Conservation (phyloP, 768 basidiomycete genomes). For the Russula dissimulans region DNA sequence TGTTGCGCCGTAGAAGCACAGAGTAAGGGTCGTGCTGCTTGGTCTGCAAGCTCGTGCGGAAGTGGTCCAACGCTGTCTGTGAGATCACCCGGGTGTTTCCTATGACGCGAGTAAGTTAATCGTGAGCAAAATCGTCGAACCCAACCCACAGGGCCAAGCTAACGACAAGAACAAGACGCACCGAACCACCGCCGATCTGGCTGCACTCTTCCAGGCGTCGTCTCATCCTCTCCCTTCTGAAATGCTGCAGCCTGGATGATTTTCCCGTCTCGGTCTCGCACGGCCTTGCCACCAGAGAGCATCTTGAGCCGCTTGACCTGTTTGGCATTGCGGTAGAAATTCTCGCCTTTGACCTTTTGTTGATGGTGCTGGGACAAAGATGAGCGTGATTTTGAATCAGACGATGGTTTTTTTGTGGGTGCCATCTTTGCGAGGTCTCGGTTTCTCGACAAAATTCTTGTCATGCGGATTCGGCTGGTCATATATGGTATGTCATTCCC, state of each 20-base stretch:
- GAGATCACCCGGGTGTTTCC: slow-evolving; percentile 99
- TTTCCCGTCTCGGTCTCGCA: slow-evolving; percentile 87
- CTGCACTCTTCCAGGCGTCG: slow-evolving; percentile 83
- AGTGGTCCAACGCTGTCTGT: slow-evolving; percentile 92
- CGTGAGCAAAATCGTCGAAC: neutral
- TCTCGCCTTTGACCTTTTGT: slow-evolving; percentile 82
- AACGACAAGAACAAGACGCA: slow-evolving; percentile 32
- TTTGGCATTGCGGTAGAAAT: slow-evolving; percentile 97
- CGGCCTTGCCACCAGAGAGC: slow-evolving; percentile 85
- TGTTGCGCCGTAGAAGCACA: slow-evolving; percentile 87
- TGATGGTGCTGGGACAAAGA: slow-evolving; percentile 42
- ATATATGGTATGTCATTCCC: neutral
- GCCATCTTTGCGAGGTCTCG: slow-evolving; percentile 22
- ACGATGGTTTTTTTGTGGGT: slow-evolving; percentile 26
- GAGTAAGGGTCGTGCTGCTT: slow-evolving; percentile 95
- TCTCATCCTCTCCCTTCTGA: slow-evolving; percentile 91
- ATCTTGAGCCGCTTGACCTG: slow-evolving; percentile 78
- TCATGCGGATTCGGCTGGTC: no score
- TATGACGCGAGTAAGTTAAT: slow-evolving; percentile 24
- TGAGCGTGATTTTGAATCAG: slow-evolving; percentile 30
- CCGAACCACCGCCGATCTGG: slow-evolving; percentile 98
- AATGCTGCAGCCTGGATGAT: slow-evolving; percentile 90
- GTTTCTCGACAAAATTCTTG: neutral
- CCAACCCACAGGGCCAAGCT: no score
- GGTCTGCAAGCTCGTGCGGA: slow-evolving; percentile 75